A percentile compares a stretch with the other conserved stretches of the same genome.
Evolutionary conservation across 495 filamentous ascomycete species (phyloP).

Genomic region (Tetracladium marchalianum): DNA sequence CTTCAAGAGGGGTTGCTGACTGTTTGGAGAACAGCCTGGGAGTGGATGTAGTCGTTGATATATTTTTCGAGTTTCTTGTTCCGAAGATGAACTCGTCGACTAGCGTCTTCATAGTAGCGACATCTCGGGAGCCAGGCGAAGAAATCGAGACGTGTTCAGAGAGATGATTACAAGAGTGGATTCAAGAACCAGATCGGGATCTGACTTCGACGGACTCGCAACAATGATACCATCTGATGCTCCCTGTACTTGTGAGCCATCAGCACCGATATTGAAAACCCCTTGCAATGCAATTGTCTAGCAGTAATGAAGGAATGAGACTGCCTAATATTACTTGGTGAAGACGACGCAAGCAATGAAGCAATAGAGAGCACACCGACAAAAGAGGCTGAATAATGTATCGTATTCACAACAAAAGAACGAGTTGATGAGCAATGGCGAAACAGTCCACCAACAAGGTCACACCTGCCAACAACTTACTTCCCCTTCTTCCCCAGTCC

Average conservation of each 20-base stretch:
- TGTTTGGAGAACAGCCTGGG: conserved; percentile 43
- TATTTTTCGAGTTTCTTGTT: conserved; percentile 24
- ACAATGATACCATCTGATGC: conserved; percentile 42
- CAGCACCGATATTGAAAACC: conserved; percentile 45
- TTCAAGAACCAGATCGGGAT: too few relatives aligned
- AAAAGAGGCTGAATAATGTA: too few relatives aligned
- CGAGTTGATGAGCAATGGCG: too few relatives aligned
- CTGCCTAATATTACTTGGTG: background rate
- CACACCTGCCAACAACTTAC: too few relatives aligned
- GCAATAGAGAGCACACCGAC: background rate
- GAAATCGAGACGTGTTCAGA: conserved; percentile 30
- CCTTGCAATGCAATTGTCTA: conserved; percentile 37
- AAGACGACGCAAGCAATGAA: background rate
- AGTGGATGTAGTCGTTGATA: conserved; percentile 44
- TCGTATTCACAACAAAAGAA: too few relatives aligned
- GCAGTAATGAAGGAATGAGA: conserved; percentile 25
- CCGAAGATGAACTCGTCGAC: conserved; percentile 34
- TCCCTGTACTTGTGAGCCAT: conserved; percentile 33
- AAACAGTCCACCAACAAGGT: too few relatives aligned
- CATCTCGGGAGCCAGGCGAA: conserved; percentile 56
- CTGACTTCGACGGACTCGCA: conserved; percentile 42
- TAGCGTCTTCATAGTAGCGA: conserved; percentile 43
- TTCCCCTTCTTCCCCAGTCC: too few relatives aligned
- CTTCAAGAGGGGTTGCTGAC: conserved; percentile 45
- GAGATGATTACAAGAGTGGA: conserved; percentile 39